Percentiles rank a stretch among this genome's conserved stretches.
Conservation (phyloP, 768 basidiomycete genomes). For the Candolleomyces eurysporus region DNA sequence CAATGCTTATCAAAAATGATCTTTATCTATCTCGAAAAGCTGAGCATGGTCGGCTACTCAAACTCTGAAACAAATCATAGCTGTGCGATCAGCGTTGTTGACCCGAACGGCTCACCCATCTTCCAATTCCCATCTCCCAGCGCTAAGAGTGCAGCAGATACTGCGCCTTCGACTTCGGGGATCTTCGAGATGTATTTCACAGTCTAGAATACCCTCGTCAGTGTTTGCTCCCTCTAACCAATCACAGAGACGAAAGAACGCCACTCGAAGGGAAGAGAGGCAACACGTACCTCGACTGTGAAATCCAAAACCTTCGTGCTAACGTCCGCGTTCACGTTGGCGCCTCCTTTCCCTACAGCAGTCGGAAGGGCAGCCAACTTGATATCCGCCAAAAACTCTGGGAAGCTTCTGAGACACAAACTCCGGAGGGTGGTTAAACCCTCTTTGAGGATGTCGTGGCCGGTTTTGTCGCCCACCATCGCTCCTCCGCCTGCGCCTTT, state of each 20-base stretch:
- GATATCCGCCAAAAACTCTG: constrained; percentile 78
- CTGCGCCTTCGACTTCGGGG: constrained; percentile 68
- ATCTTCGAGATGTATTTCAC: constrained; percentile 67
- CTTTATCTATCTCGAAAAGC: too few relatives aligned
- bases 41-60: too few relatives aligned
- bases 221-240: not conserved
- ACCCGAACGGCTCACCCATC: constrained; percentile 60
- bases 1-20: too few relatives aligned
- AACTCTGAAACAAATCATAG: too few relatives aligned
- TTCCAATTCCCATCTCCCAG: constrained; percentile 90
- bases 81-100: too few relatives aligned
- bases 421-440: constrained; percentile 61
- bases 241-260: too few relatives aligned
- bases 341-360: constrained; percentile 29
- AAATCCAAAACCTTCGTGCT: constrained; percentile 62
- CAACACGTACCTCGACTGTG: constrained; percentile 35
- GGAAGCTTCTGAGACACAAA: constrained; percentile 78
- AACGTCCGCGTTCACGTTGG: too few relatives aligned
- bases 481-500: constrained; percentile 63
- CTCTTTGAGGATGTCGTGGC: constrained; percentile 64
- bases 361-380: constrained; percentile 59
- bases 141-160: constrained; percentile 59
- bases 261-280: too few relatives aligned
- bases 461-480: constrained; percentile 27
- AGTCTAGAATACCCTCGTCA: constrained; percentile 38